These are phyloP conservation scores for Nepenthes gracilis DNA, from an alignment of 148 eudicot species.

Conservation along the genomic window DNA sequence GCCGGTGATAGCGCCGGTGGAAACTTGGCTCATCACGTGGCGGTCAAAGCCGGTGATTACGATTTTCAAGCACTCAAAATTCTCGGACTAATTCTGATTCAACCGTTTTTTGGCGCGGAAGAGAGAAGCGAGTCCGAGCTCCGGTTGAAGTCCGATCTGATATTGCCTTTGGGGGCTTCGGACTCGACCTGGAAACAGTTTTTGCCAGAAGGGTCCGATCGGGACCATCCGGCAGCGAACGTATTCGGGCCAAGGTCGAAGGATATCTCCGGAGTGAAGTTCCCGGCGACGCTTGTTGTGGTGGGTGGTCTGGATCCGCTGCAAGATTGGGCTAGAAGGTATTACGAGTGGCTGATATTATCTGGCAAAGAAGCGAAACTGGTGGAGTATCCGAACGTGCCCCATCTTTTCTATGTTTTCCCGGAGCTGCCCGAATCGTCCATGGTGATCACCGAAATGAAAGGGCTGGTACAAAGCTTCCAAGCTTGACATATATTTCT, in stretches of 20 bases:
- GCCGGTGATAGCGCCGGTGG: conserved; percentile 13
- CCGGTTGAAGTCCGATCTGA: conserved; percentile 5
- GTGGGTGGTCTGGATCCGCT: conserved; percentile 13
- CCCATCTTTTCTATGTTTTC: conserved; percentile 12
- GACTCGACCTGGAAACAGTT: conserved; percentile 31
- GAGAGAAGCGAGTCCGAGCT: conserved; percentile 23
- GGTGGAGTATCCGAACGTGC: conserved; percentile 10
- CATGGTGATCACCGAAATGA: conserved; percentile 6
- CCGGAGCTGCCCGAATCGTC: conserved; percentile 14
- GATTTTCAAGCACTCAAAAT: conserved; percentile 4
- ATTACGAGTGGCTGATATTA: conserved; percentile 11
- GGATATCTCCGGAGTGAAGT: conserved; percentile 20
- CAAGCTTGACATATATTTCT: no score
- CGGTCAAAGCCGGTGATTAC: background rate
- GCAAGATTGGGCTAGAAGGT: conserved; percentile 11
- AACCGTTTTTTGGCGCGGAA: conserved; percentile 38
- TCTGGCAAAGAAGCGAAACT: conserved; percentile 14
- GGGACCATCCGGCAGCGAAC: conserved; percentile 22
- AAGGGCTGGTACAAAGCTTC: background rate
- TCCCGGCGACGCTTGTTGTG: conserved; percentile 22
- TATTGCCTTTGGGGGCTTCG: conserved; percentile 6
- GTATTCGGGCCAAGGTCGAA: conserved; percentile 21
- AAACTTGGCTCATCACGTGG: conserved; percentile 6
- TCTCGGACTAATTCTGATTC: conserved; percentile 21
- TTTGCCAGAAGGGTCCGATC: conserved; percentile 17